Conservation (phyloP, 306 rosid genomes). For the Pterocarpus santalinus region DNA sequence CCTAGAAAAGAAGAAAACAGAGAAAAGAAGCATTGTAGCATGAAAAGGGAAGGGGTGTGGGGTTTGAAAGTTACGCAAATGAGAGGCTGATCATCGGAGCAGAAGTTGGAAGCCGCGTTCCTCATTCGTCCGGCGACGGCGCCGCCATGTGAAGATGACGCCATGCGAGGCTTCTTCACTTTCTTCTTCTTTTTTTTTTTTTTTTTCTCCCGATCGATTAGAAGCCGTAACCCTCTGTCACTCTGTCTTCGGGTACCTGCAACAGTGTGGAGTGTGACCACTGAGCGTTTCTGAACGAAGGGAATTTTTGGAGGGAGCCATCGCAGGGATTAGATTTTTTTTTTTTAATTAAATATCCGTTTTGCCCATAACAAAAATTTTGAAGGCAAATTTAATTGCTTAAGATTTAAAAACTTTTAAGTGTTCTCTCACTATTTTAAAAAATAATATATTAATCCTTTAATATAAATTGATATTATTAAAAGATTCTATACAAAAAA, state of each 20-base stretch:
- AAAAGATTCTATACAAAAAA: no score
- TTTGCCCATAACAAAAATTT: no score
- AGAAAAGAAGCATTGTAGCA: not conserved
- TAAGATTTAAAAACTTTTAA: no score
- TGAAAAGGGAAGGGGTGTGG: not conserved
- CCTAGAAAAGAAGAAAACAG: constrained; percentile 7
- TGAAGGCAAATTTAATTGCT: no score
- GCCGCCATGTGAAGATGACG: constrained; percentile 60
- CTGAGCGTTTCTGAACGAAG: not conserved
- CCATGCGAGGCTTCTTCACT: constrained; percentile 47
- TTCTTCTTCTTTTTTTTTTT: not conserved
- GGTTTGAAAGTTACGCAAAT: constrained; percentile 59
- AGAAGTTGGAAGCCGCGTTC: constrained; percentile 58
- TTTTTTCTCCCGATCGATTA: not conserved
- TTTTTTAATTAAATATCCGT: no score
- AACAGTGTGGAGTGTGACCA: constrained; percentile 15
- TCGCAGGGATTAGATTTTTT: no score
- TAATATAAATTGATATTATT: no score
- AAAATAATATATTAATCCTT: no score
- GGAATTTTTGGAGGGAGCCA: not conserved
- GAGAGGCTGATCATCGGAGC: constrained; percentile 70
- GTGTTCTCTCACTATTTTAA: no score
- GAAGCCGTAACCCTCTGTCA: not conserved
- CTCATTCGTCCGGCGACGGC: constrained; percentile 59
- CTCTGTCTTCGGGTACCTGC: constrained; percentile 27